Evolutionary conservation across 108 stramenopile genomes (phyloP).

Genomic region (Skeletonema costatum): DNA sequence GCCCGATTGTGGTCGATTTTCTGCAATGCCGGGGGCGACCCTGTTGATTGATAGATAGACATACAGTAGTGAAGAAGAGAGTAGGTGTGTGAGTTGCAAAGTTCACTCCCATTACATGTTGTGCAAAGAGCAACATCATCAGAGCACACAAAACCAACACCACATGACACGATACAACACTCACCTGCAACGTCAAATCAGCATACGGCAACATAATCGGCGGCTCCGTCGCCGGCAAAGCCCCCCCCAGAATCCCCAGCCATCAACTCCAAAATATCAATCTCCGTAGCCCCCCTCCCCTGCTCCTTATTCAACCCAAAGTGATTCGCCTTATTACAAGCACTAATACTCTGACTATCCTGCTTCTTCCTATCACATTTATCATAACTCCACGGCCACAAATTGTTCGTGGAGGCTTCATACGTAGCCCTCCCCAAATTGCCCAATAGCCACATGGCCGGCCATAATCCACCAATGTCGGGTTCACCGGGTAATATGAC

Average conservation of each 20-base stretch:
- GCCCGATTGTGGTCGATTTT: constrained; percentile 86
- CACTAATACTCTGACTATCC: constrained; percentile 87
- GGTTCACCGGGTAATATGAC: constrained; percentile 91
- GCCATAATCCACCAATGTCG: constrained; percentile 87
- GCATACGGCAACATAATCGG: constrained; percentile 80
- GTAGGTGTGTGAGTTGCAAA: background rate
- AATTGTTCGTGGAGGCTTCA: constrained; percentile 81
- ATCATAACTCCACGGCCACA: constrained; percentile 92
- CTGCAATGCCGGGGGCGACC: constrained; percentile 88
- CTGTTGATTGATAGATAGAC: constrained; percentile 29
- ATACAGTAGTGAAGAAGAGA: background rate
- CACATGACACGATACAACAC: constrained; percentile 7
- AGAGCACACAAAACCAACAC: background rate
- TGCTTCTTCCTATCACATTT: constrained; percentile 89
- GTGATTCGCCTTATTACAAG: constrained; percentile 90
- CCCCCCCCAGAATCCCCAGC: constrained; percentile 73
- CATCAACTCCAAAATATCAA: constrained; percentile 96
- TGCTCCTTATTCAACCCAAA: constrained; percentile 86
- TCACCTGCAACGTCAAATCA: constrained; percentile 90
- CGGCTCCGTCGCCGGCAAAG: constrained; percentile 66
- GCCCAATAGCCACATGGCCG: constrained; percentile 96
- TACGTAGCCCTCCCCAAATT: constrained; percentile 95
- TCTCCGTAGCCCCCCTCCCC: constrained; percentile 96
- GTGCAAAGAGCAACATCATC: background rate
- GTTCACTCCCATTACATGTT: background rate